These are phyloP conservation scores for Paxillus rubicundulus DNA, from an alignment of 768 basidiomycete genomes.

Conservation along the genomic window DNA sequence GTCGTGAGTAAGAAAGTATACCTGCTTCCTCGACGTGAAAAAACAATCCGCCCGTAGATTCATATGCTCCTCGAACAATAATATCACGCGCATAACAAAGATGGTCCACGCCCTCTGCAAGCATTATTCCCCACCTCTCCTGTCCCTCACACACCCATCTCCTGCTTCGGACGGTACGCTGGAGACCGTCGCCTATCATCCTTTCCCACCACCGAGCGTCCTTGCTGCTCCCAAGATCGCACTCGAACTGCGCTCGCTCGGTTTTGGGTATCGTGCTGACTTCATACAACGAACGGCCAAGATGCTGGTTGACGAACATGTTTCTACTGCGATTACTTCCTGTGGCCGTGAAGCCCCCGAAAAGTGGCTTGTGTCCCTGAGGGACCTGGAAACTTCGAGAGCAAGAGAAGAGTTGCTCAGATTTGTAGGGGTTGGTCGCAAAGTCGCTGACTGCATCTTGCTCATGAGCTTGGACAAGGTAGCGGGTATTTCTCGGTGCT, in stretches of 20 bases:
- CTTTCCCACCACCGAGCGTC: slow-evolving; percentile 79
- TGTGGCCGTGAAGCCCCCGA: slow-evolving; percentile 48
- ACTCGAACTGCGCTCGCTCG: slow-evolving; percentile 67
- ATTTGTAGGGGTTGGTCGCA: slow-evolving; percentile 90
- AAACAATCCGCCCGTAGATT: slow-evolving; percentile 54
- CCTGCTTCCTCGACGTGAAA: slow-evolving; percentile 7
- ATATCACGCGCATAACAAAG: slow-evolving; percentile 89
- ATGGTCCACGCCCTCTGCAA: slow-evolving; percentile 85
- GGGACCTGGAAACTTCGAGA: slow-evolving; percentile 46
- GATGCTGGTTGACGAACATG: slow-evolving; percentile 65
- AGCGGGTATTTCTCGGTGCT: slow-evolving; percentile 7
- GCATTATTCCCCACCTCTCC: slow-evolving; percentile 68
- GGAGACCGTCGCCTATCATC: slow-evolving; percentile 53
- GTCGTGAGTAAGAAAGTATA: slow-evolving; percentile 57
- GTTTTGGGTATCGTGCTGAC: slow-evolving; percentile 94
- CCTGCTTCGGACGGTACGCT: slow-evolving; percentile 29
- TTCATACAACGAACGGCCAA: slow-evolving; percentile 83
- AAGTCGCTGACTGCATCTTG: slow-evolving; percentile 94
- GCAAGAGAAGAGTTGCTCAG: slow-evolving; percentile 76
- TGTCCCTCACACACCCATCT: slow-evolving; percentile 43
- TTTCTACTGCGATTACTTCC: slow-evolving; percentile 6
- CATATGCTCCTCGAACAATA: slow-evolving; percentile 97
- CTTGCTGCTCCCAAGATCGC: slow-evolving; percentile 61
- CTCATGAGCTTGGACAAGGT: slow-evolving; percentile 94
- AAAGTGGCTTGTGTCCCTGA: slow-evolving; percentile 55